Conservation (phyloP, 192 early-diverging fungal genomes). For the Coemansia erecta region DNA sequence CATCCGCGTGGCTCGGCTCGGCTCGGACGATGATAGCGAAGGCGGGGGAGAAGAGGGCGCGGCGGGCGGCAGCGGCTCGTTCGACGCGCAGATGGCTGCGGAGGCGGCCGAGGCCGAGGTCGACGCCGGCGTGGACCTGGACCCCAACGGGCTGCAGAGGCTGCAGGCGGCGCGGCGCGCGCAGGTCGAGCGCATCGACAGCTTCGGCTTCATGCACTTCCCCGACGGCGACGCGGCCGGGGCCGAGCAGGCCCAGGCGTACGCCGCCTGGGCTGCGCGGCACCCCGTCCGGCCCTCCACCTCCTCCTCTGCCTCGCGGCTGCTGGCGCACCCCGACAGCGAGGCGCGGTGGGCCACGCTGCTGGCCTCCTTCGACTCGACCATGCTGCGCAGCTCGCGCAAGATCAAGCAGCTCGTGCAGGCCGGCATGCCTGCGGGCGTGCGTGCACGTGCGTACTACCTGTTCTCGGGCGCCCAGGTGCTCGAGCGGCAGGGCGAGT, state of each 20-base stretch:
- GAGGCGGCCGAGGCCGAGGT: slow-evolving; percentile 8
- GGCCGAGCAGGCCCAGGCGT: slow-evolving; percentile 32
- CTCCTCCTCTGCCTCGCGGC: too few relatives aligned
- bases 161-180: slow-evolving; percentile 39
- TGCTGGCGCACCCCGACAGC: slow-evolving; percentile 13
- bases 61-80: too few relatives aligned
- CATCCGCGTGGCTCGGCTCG: slow-evolving; percentile 40
- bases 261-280: slow-evolving; percentile 28
- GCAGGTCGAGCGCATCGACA: slow-evolving; percentile 43
- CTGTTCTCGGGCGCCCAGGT: slow-evolving; percentile 27
- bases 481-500: slow-evolving; percentile 22
- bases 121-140: slow-evolving; percentile 22
- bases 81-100: too few relatives aligned
- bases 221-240: slow-evolving; percentile 22
- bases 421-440: slow-evolving; percentile 27
- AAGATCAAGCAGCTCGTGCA: slow-evolving; percentile 53
- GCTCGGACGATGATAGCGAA: too few relatives aligned
- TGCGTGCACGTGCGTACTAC: slow-evolving; percentile 45
- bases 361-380: slow-evolving; percentile 34
- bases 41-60: too few relatives aligned
- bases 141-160: slow-evolving; percentile 40
- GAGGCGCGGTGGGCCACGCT: slow-evolving; percentile 38
- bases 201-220: slow-evolving; percentile 48
- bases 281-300: neutral
- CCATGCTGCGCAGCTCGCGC: slow-evolving; percentile 40